Percentiles rank a stretch among this genome's conserved stretches.
Conservation (phyloP, 2,329 filamentous ascomycete genomes). For the Aspergillus sp. region DNA sequence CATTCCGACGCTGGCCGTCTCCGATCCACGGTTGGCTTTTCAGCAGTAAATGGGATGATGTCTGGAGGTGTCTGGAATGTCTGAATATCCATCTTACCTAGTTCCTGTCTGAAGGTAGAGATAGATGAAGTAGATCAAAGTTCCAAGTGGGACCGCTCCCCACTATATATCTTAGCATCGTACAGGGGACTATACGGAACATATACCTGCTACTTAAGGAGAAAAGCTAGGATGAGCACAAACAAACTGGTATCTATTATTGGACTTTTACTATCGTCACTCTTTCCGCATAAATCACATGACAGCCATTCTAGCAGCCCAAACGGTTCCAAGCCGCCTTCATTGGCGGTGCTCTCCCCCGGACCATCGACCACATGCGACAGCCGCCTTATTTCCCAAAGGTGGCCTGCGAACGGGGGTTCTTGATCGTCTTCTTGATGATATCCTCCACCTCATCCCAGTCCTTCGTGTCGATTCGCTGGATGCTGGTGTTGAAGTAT, state of each 20-base stretch:
- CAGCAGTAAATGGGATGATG: no score
- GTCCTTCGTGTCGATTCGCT: conserved; percentile 77
- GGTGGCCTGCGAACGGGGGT: conserved; percentile 39
- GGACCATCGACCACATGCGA: not conserved
- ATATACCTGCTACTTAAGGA: no score
- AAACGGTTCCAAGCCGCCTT: not conserved
- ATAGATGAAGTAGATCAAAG: not conserved
- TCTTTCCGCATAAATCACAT: conserved; percentile 24
- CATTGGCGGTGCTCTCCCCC: not conserved
- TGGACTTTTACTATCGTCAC: conserved; percentile 25
- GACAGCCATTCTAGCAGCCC: conserved; percentile 4
- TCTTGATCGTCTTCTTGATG: conserved; percentile 77
- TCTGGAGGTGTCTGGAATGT: no score
- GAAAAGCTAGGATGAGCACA: no score
- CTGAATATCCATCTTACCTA: not conserved
- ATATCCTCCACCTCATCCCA: conserved; percentile 86
- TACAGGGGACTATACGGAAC: no score
- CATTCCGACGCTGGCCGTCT: not conserved
- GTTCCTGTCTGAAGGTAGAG: no score
- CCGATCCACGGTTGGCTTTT: no score
- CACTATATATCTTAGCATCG: not conserved
- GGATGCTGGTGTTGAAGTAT: conserved; percentile 77
- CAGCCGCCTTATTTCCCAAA: conserved; percentile 24
- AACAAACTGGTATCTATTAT: conserved; percentile 32
- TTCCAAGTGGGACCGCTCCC: not conserved